Percentiles rank a stretch among this genome's conserved stretches.
These are phyloP conservation scores for Hsuehochloa calcarea DNA, from an alignment of 176 grass and related monocot genomes.

Conservation along the genomic window DNA sequence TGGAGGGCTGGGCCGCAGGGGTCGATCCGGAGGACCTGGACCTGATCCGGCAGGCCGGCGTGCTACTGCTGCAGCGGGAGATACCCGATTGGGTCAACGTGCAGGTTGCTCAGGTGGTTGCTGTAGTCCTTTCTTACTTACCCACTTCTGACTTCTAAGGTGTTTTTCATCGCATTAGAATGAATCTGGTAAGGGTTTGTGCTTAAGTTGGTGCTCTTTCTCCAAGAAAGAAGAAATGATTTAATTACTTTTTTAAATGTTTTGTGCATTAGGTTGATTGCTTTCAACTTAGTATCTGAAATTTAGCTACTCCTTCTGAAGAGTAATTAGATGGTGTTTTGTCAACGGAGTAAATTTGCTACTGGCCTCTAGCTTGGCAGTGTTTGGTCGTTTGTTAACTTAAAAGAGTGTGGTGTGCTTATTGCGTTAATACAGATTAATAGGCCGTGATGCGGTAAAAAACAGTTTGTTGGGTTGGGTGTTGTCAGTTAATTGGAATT, in stretches of 20 bases:
- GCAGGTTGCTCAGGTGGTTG: constrained; percentile 75
- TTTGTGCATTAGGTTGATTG: not conserved
- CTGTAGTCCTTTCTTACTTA: constrained; percentile 9
- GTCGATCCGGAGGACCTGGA: constrained; percentile 55
- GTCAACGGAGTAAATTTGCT: not conserved
- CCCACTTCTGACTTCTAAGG: not conserved
- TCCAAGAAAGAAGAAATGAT: not conserved
- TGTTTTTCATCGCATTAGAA: not conserved
- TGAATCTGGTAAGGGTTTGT: not conserved
- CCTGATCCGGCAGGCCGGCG: constrained; percentile 59
- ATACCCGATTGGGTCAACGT: constrained; percentile 94
- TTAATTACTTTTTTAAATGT: not conserved
- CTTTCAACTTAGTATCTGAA: not conserved
- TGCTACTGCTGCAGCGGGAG: constrained; percentile 85
- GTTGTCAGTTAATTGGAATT: not conserved
- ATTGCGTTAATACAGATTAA: not conserved
- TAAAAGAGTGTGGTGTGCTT: not conserved
- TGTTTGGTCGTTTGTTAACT: not conserved
- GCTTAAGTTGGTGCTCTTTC: not conserved
- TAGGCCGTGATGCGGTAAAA: not conserved
- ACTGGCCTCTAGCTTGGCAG: not conserved
- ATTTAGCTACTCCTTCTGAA: not conserved
- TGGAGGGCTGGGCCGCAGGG: constrained; percentile 75
- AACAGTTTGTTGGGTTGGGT: not conserved
- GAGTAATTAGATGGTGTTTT: not conserved